Evolutionary conservation across 148 eudicot species (phyloP).

Genomic region (Hydrangea macrophylla): DNA sequence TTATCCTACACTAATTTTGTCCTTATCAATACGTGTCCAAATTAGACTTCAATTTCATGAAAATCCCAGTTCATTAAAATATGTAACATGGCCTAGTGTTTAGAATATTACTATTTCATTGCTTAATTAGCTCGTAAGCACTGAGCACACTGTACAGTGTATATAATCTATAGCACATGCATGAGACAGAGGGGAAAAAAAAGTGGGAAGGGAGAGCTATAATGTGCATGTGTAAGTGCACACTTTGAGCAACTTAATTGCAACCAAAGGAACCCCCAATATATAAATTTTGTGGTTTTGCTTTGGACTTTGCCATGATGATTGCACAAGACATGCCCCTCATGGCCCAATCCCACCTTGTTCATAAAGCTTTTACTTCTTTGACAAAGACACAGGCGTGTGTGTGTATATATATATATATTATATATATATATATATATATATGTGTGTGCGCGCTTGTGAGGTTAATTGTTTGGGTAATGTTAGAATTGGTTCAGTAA

Average conservation of each 20-base stretch:
- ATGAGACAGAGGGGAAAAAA: constrained; percentile 12
- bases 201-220: too few relatives aligned
- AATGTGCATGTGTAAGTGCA: constrained; percentile 28
- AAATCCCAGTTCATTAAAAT: neutral
- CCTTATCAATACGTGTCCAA: neutral
- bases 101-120: constrained; percentile 24
- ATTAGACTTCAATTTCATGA: neutral
- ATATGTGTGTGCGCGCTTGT: too few relatives aligned
- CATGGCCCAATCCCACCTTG: constrained; percentile 35
- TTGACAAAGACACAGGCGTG: constrained; percentile 18
- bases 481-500: too few relatives aligned
- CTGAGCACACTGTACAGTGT: constrained; percentile 24
- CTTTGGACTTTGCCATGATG: constrained; percentile 36
- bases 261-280: constrained; percentile 27
- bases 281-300: constrained; percentile 3
- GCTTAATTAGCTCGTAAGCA: constrained; percentile 44
- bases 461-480: too few relatives aligned
- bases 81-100: too few relatives aligned
- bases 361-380: constrained; percentile 27
- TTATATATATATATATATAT: too few relatives aligned
- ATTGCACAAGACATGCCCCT: constrained; percentile 40
- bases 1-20: neutral
- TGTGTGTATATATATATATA: too few relatives aligned
- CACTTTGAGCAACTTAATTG: constrained; percentile 24
- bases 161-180: constrained; percentile 28